Evolutionary conservation across 495 filamentous ascomycete genomes (phyloP).

Genomic region (Annulohypoxylon nitens): DNA sequence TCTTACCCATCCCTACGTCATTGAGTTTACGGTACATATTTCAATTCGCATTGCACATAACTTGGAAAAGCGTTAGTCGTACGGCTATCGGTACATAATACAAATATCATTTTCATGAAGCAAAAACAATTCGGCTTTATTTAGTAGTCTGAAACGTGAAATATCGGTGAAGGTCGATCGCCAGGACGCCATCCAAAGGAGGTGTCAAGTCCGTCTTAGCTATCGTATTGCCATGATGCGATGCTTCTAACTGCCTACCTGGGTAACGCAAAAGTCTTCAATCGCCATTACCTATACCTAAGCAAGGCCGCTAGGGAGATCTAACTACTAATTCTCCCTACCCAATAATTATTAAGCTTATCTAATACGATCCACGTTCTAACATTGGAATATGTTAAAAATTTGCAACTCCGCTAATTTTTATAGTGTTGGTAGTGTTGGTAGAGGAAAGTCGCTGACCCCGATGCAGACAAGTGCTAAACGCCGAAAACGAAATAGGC

Average conservation of each 20-base stretch:
- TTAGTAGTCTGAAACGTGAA: background rate
- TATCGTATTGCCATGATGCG: background rate
- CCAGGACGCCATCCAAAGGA: background rate
- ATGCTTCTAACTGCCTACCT: background rate
- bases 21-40: constrained; percentile 7
- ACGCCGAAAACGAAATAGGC: background rate
- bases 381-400: background rate
- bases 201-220: constrained; percentile 1
- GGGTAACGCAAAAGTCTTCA: background rate
- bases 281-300: background rate
- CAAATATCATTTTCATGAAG: background rate
- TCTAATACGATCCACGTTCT: background rate
- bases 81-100: background rate
- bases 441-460: background rate
- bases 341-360: background rate
- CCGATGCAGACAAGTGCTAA: background rate
- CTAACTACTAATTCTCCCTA: background rate
- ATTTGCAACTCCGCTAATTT: no score
- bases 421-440: background rate
- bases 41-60: background rate
- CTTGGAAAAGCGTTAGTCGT: background rate
- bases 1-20: background rate
- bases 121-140: constrained; percentile 4
- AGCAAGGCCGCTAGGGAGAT: background rate
- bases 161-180: constrained; percentile 4